phyloP scores from a whole-genome alignment of 1,139 yeast genomes.

The Saccharomyces pastorianus region DNA sequence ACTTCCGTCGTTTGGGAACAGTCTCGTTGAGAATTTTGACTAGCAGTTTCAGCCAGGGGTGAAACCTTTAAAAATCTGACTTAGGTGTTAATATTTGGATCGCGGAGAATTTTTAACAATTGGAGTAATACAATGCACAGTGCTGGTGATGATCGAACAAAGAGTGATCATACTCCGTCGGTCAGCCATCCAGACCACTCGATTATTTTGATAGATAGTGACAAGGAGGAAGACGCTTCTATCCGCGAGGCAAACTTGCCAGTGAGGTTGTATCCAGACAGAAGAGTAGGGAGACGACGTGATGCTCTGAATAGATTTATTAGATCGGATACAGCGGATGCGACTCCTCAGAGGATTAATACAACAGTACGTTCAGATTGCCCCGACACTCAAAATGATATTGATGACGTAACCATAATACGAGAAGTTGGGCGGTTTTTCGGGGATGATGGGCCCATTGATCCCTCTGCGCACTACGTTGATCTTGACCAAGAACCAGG shows the following conservation, averaged over 20 bases:
- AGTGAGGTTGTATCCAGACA: conserved; percentile 13
- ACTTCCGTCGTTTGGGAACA: neutral
- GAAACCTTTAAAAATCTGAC: neutral
- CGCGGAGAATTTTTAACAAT: neutral
- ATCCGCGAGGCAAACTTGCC: conserved; percentile 11
- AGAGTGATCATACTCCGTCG: neutral
- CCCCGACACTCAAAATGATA: conserved; percentile 5
- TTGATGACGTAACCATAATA: conserved; percentile 21
- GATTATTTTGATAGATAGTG: conserved; percentile 26
- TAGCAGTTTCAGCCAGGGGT: neutral
- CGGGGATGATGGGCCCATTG: conserved; percentile 13
- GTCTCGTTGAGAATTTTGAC: neutral
- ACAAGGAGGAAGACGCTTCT: conserved; percentile 21
- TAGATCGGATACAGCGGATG: conserved; percentile 8
- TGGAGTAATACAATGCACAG: neutral
- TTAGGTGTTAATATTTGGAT: neutral
- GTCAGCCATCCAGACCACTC: conserved; percentile 1
- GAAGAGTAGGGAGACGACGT: conserved; percentile 15
- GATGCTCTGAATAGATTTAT: conserved; percentile 18
- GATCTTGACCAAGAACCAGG: conserved; percentile 21
- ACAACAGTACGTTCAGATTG: neutral
- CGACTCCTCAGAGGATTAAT: neutral
- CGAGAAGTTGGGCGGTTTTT: conserved; percentile 13
- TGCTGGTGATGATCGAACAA: neutral
- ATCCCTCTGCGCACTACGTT: conserved; percentile 18